Percentiles rank a stretch among this genome's conserved stretches.
Evolutionary conservation across 2,329 filamentous ascomycete genomes (phyloP).

Genomic region (Ophiostoma australiae): DNA sequence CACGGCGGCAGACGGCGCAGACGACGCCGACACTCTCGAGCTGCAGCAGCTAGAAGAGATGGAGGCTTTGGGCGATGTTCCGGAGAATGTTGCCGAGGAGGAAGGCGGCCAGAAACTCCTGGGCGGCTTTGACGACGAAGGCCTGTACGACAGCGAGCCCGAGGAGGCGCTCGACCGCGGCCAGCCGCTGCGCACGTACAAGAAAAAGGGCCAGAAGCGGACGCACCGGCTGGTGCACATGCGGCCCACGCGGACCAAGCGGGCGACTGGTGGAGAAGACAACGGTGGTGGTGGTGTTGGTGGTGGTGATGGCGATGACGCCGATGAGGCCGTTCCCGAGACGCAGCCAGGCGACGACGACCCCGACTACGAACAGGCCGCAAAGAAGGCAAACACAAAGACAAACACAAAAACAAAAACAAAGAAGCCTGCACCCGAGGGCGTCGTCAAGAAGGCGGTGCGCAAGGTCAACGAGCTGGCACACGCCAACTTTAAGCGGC

Average conservation of each 20-base stretch:
- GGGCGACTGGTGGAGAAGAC: conserved; percentile 38
- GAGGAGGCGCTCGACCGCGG: conserved; percentile 51
- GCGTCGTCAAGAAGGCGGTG: conserved; percentile 47
- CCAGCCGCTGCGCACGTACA: conserved; percentile 59
- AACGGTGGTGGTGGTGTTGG: conserved; percentile 29
- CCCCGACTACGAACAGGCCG: conserved; percentile 6
- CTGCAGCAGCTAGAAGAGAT: conserved; percentile 10
- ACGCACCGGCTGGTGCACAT: conserved; percentile 67
- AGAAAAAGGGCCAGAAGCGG: conserved; percentile 80
- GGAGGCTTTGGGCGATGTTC: background rate
- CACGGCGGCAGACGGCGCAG: background rate
- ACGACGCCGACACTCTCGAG: background rate
- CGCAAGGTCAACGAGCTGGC: conserved; percentile 61
- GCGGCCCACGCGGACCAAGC: conserved; percentile 48
- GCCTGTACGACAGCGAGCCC: conserved; percentile 49
- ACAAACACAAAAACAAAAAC: conserved; percentile 9
- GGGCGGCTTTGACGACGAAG: conserved; percentile 61
- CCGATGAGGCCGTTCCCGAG: conserved; percentile 32
- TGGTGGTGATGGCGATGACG: conserved; percentile 31
- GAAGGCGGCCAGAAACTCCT: conserved; percentile 39
- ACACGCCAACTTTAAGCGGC: conserved; percentile 59
- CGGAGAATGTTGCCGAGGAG: too few species aligned
- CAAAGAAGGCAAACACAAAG: conserved; percentile 25
- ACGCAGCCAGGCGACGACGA: conserved; percentile 31
- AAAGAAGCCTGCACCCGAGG: conserved; percentile 33